phyloP scores from a whole-genome alignment of 495 filamentous ascomycete species.

The Parathielavia hyrcaniae region DNA sequence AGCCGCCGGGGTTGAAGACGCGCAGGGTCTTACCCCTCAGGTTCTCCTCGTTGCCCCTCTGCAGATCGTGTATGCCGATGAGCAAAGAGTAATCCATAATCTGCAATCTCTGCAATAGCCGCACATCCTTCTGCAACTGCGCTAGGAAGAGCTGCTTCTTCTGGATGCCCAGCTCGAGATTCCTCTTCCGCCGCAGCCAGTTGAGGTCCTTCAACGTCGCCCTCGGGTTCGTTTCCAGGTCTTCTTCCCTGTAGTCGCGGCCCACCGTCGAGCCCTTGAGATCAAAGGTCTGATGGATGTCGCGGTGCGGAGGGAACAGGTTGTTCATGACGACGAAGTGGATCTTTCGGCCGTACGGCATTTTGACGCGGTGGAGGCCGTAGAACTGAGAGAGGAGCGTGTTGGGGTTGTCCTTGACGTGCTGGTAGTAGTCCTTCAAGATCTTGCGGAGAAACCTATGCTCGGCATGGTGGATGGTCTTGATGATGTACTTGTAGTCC shows the following conservation, averaged over 20 bases:
- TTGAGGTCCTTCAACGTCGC: slow-evolving; percentile 96
- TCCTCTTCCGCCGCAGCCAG: slow-evolving; percentile 79
- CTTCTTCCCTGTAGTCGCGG: slow-evolving; percentile 81
- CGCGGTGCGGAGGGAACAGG: slow-evolving; percentile 91
- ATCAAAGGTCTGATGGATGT: slow-evolving; percentile 96
- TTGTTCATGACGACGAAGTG: slow-evolving; percentile 99
- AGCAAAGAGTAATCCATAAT: slow-evolving; percentile 99
- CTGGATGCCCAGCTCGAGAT: slow-evolving; percentile 78
- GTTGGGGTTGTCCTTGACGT: slow-evolving; percentile 89
- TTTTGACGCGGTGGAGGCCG: slow-evolving; percentile 94
- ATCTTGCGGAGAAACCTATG: slow-evolving; percentile 93
- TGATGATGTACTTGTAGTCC: slow-evolving; percentile 99
- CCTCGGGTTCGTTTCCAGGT: slow-evolving; percentile 79
- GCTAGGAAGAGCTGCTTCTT: slow-evolving; percentile 83
- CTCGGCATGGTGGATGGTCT: slow-evolving; percentile 95
- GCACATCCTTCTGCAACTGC: slow-evolving; percentile 82
- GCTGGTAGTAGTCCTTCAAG: slow-evolving; percentile 86
- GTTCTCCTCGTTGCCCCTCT: slow-evolving; percentile 88
- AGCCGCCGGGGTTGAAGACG: slow-evolving; percentile 89
- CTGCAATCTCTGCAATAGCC: slow-evolving; percentile 73
- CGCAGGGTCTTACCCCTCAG: slow-evolving; percentile 89
- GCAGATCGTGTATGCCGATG: slow-evolving; percentile 86
- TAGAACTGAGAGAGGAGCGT: slow-evolving; percentile 98
- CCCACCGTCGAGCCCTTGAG: slow-evolving; percentile 96
- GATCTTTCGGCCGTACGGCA: slow-evolving; percentile 96